Conservation (phyloP, 495 filamentous ascomycete species). For the Aspergillus baeticus region DNA sequence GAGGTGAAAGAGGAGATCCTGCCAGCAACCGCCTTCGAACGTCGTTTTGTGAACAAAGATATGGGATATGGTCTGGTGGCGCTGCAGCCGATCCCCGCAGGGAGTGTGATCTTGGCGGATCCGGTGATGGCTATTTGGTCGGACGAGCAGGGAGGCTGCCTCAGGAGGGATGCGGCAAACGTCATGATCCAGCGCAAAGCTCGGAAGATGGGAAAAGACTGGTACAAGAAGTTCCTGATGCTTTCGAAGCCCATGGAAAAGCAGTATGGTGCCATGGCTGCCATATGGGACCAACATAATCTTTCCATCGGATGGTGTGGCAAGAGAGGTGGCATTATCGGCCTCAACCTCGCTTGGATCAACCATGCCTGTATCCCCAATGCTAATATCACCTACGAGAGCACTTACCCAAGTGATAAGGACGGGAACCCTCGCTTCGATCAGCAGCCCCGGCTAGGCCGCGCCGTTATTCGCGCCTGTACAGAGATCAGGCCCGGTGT, state of each 20-base stretch:
- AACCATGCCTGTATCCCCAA: constrained; percentile 22
- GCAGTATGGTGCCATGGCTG: background rate
- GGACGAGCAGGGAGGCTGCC: background rate
- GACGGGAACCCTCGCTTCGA: background rate
- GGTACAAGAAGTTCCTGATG: constrained; percentile 5
- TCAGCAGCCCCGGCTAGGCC: background rate
- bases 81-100: constrained; percentile 5
- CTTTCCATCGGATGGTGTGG: background rate
- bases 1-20: background rate
- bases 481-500: constrained; percentile 19
- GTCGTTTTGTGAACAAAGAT: background rate
- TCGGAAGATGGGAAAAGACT: constrained; percentile 11
- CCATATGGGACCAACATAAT: constrained; percentile 13
- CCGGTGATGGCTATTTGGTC: background rate
- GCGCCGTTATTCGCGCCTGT: constrained; percentile 9
- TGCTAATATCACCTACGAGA: constrained; percentile 1
- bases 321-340: constrained; percentile 6
- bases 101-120: constrained; percentile 13
- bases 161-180: background rate
- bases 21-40: background rate
- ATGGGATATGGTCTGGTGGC: constrained; percentile 11
- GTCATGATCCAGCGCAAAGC: constrained; percentile 6
- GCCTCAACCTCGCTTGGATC: constrained; percentile 16
- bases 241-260: background rate
- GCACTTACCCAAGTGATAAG: background rate